Evolutionary conservation across 306 rosid species (phyloP).

Genomic region (Psophocarpus tetragonolobus): DNA sequence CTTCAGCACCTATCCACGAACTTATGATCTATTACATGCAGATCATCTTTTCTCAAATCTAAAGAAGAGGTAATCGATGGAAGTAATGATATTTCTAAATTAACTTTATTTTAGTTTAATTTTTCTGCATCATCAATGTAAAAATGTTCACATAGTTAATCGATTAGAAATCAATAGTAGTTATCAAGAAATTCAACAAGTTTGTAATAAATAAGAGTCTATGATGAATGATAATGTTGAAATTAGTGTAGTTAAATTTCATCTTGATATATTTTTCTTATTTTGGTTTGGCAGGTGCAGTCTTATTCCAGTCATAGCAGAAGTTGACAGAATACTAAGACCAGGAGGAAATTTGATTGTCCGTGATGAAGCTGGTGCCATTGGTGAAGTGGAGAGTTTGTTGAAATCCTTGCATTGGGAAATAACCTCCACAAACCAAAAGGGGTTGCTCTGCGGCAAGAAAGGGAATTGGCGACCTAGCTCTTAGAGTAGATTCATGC

Average conservation of each 20-base stretch:
- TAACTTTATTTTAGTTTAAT: not conserved
- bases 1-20: slow-evolving; percentile 84
- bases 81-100: not conserved
- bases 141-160: not conserved
- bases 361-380: slow-evolving; percentile 61
- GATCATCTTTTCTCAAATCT: slow-evolving; percentile 76
- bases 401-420: slow-evolving; percentile 79
- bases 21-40: slow-evolving; percentile 80
- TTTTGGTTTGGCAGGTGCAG: slow-evolving; percentile 60
- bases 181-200: not conserved
- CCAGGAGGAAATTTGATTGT: slow-evolving; percentile 77
- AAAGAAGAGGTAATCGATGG: slow-evolving; percentile 55
- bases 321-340: slow-evolving; percentile 71
- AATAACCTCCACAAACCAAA: slow-evolving; percentile 67
- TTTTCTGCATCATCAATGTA: not conserved
- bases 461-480: slow-evolving; percentile 74
- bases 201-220: not conserved
- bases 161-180: not conserved
- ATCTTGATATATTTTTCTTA: not conserved
- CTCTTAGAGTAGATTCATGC: slow-evolving; percentile 38
- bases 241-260: not conserved
- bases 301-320: slow-evolving; percentile 66
- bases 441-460: slow-evolving; percentile 73
- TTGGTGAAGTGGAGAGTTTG: slow-evolving; percentile 64
- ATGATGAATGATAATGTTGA: not conserved